Conservation (phyloP, 108 stramenopile genomes). For the Cylindrotheca fusiformis region DNA sequence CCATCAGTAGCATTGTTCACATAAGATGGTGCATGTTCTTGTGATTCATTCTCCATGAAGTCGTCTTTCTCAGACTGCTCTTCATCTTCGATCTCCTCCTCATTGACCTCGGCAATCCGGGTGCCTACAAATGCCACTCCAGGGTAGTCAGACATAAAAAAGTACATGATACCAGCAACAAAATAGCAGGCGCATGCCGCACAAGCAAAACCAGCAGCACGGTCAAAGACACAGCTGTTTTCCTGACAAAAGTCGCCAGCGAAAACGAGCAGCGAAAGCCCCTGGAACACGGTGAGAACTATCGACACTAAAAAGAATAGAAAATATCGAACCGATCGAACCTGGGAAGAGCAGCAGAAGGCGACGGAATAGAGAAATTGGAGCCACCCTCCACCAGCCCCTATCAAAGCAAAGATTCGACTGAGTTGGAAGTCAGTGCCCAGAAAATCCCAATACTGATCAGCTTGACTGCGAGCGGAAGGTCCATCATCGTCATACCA, state of each 20-base stretch:
- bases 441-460: constrained; percentile 16
- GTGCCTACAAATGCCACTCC: constrained; percentile 2
- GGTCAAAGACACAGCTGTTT: constrained; percentile 21
- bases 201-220: constrained; percentile 16
- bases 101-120: neutral
- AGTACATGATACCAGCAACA: constrained; percentile 12
- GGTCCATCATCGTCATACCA: constrained; percentile 21
- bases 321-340: constrained; percentile 13
- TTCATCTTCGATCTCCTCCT: neutral
- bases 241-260: constrained; percentile 22
- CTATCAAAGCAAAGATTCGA: constrained; percentile 6
- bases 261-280: constrained; percentile 25
- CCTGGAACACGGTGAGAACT: constrained; percentile 31
- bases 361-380: constrained; percentile 11
- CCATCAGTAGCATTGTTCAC: neutral
- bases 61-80: neutral
- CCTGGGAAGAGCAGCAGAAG: constrained; percentile 23
- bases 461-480: constrained; percentile 1
- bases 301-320: constrained; percentile 7
- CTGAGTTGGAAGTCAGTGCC: constrained; percentile 11
- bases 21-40: neutral
- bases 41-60: neutral
- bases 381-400: constrained; percentile 5
- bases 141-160: constrained; percentile 18
- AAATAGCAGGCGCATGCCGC: constrained; percentile 13